Evolutionary conservation across 2,329 filamentous ascomycete species (phyloP).

Genomic region (Periconia sp.): DNA sequence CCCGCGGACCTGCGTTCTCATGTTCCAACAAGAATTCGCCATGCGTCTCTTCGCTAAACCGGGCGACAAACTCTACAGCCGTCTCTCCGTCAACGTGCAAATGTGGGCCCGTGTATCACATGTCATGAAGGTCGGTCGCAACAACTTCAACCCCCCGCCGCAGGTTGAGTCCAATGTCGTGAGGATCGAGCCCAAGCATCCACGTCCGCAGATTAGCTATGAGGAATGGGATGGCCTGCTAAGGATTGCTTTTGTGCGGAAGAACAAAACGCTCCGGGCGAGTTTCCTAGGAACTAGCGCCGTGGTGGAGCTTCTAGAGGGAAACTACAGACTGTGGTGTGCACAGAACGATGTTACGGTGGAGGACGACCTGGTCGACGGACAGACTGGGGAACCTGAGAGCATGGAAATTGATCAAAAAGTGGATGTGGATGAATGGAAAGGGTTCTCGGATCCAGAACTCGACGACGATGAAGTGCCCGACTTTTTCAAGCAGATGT

Average conservation of each 20-base stretch:
- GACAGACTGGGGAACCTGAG: slow-evolving; percentile 49
- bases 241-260: slow-evolving; percentile 80
- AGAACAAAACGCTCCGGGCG: slow-evolving; percentile 88
- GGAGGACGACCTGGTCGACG: slow-evolving; percentile 63
- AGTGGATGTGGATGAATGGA: slow-evolving; percentile 54
- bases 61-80: slow-evolving; percentile 85
- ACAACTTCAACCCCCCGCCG: slow-evolving; percentile 95
- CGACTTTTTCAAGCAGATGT: slow-evolving; percentile 79
- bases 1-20: slow-evolving; percentile 84
- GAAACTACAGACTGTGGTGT: slow-evolving; percentile 90
- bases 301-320: slow-evolving; percentile 81
- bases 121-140: slow-evolving; percentile 92
- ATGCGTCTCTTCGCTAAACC: slow-evolving; percentile 87
- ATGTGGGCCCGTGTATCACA: slow-evolving; percentile 79
- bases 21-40: slow-evolving; percentile 96
- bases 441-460: slow-evolving; percentile 60
- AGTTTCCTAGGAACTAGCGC: slow-evolving; percentile 81
- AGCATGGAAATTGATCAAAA: slow-evolving; percentile 54
- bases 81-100: slow-evolving; percentile 91
- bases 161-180: slow-evolving; percentile 92
- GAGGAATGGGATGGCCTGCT: slow-evolving; percentile 95
- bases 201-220: slow-evolving; percentile 85
- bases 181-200: slow-evolving; percentile 84
- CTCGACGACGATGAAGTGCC: slow-evolving; percentile 74
- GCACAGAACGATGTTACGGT: slow-evolving; percentile 81